These are phyloP conservation scores for Termitomyces eurrhizus DNA, from an alignment of 768 basidiomycete genomes.

Conservation along the genomic window DNA sequence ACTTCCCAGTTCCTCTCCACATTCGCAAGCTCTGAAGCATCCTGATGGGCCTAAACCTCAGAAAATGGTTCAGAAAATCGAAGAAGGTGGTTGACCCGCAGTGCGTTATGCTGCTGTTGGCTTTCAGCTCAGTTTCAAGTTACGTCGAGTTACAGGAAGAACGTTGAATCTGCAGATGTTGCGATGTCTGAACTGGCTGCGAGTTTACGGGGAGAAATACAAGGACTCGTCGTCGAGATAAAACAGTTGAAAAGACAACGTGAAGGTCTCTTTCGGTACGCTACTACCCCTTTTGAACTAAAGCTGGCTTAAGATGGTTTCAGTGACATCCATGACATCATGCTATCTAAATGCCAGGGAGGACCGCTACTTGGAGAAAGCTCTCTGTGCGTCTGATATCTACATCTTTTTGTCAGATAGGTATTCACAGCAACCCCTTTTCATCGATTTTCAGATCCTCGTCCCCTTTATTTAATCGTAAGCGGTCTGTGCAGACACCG, in stretches of 20 bases:
- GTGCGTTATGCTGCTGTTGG: slow-evolving; percentile 5
- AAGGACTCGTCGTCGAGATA: slow-evolving; percentile 9
- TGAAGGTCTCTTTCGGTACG: slow-evolving; percentile 12
- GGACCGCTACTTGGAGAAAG: neutral
- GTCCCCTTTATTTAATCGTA: neutral
- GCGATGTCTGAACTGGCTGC: slow-evolving; percentile 13
- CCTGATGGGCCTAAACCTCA: slow-evolving; percentile 3
- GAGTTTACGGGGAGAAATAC: slow-evolving; percentile 11
- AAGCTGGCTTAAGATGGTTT: neutral
- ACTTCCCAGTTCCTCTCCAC: neutral
- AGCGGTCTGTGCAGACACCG: slow-evolving; percentile 3
- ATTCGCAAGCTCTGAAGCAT: neutral
- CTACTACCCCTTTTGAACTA: neutral
- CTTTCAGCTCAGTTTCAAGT: neutral
- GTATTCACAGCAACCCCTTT: neutral
- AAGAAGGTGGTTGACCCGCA: slow-evolving; percentile 3
- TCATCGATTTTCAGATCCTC: neutral
- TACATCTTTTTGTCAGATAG: neutral
- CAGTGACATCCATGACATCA: slow-evolving; percentile 16
- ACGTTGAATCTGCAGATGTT: neutral
- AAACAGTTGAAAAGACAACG: slow-evolving; percentile 10
- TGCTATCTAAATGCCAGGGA: slow-evolving; percentile 10
- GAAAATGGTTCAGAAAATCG: slow-evolving; percentile 11
- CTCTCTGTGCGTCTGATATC: neutral
- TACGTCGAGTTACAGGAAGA: neutral